Conservation (phyloP, 768 basidiomycete species). For the Dioszegia crocea region DNA sequence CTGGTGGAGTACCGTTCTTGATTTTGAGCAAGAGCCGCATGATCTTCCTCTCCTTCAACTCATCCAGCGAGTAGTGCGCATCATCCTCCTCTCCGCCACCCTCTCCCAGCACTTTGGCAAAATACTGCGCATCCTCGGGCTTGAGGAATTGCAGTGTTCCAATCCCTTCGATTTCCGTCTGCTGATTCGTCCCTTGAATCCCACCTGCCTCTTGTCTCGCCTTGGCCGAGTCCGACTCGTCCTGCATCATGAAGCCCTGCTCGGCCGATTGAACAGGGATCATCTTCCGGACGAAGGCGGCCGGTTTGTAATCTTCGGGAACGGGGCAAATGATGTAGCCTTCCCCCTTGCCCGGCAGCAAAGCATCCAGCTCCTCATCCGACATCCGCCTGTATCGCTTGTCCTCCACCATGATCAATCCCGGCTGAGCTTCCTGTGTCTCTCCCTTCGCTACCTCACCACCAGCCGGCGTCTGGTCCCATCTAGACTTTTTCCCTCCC, state of each 20-base stretch:
- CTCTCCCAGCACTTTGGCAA: slow-evolving; percentile 70
- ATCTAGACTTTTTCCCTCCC: slow-evolving; percentile 83
- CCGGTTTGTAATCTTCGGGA: slow-evolving; percentile 86
- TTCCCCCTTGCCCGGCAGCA: slow-evolving; percentile 65
- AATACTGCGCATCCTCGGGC: slow-evolving; percentile 95
- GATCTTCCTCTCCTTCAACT: slow-evolving; percentile 99
- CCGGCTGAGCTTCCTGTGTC: slow-evolving; percentile 16
- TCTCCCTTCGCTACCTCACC: slow-evolving; percentile 53
- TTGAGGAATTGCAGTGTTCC: slow-evolving; percentile 98
- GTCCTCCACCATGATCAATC: slow-evolving; percentile 59
- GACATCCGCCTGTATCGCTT: slow-evolving; percentile 93
- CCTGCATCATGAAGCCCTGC: slow-evolving; percentile 94
- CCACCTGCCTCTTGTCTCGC: slow-evolving; percentile 85
- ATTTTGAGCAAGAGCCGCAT: slow-evolving; percentile 97
- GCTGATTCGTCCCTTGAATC: slow-evolving; percentile 71
- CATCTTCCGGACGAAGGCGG: slow-evolving; percentile 59
- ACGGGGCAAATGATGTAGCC: slow-evolving; percentile 92
- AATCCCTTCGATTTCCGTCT: slow-evolving; percentile 96
- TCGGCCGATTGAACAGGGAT: slow-evolving; percentile 57
- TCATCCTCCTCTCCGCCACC: slow-evolving; percentile 74
- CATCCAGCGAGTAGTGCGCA: slow-evolving; percentile 83
- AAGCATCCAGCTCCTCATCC: slow-evolving; percentile 89
- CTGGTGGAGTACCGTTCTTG: slow-evolving; percentile 98
- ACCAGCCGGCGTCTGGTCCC: slow-evolving; percentile 82
- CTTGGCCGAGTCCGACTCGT: slow-evolving; percentile 77